These are phyloP conservation scores for Orbilia oligospora DNA, from an alignment of 2,329 filamentous ascomycete genomes.

Conservation along the genomic window DNA sequence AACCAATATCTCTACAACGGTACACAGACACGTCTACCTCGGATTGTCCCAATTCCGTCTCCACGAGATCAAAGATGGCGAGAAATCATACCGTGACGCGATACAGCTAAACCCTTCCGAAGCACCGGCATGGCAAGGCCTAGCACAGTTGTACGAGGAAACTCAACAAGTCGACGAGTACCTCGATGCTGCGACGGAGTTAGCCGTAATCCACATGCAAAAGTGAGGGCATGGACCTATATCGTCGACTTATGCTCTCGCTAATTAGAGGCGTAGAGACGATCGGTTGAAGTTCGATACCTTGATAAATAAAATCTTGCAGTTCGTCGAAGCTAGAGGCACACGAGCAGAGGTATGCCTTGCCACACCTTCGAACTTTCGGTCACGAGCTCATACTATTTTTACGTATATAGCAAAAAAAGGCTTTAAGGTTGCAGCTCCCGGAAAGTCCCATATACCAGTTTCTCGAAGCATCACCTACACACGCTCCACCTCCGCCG, in stretches of 20 bases:
- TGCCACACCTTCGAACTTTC: background rate
- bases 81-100: slow-evolving; percentile 81
- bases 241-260: background rate
- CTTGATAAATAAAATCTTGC: slow-evolving; percentile 42
- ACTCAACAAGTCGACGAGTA: slow-evolving; percentile 82
- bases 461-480: slow-evolving; percentile 80
- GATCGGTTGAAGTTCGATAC: slow-evolving; percentile 71
- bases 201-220: slow-evolving; percentile 81
- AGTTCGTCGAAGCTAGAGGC: slow-evolving; percentile 56
- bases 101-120: slow-evolving; percentile 78
- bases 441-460: slow-evolving; percentile 85
- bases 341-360: slow-evolving; percentile 44
- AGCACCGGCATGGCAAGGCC: slow-evolving; percentile 89
- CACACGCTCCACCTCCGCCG: slow-evolving; percentile 76
- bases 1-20: slow-evolving; percentile 37
- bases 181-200: slow-evolving; percentile 78
- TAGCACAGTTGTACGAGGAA: slow-evolving; percentile 87
- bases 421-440: slow-evolving; percentile 80
- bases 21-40: slow-evolving; percentile 81
- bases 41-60: slow-evolving; percentile 87
- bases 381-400: slow-evolving; percentile 17
- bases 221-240: slow-evolving; percentile 70
- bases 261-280: slow-evolving; percentile 67
- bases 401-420: slow-evolving; percentile 42
- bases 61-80: slow-evolving; percentile 79